Evolutionary conservation across 2,329 filamentous ascomycete species (phyloP), one percentile per base, ranked within the genome.

Genomic region (Fusarium nelsonii): DNA sequence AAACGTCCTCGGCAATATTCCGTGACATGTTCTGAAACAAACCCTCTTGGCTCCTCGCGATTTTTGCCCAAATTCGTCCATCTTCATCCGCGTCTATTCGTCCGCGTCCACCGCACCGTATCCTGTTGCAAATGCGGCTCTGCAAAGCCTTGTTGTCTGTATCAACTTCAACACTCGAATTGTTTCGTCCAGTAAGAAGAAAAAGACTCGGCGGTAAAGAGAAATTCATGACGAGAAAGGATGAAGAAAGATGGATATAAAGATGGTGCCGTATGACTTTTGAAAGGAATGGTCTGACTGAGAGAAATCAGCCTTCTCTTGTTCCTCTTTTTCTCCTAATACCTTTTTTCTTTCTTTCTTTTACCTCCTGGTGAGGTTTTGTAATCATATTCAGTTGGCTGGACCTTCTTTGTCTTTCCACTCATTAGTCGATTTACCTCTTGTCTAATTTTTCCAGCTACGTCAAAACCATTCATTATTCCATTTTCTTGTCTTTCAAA

Each of bases 301-400:
- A 8, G 18, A 20, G 8, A 36, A 9, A 64, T 40, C 44, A 50
- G 33, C 36, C 28, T 40, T 26, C 23, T 26, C 49, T 53, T 23
- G 45, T 26, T 44, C 8, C 34, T 28, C 32, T 6, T 33, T 28
- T n/a, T 23, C 34, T 45, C 30, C 20, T 20, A 20, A 28, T 26
- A 26, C 44, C 15, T n/a, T 49, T 57, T 23, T 40, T 23, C 15
- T 6, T 44, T 32, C 34, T 63, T 58, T 36, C 33, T 26, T 51
- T 48, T 34, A 30, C 40, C 65, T 68, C 49, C 59, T 52, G 65
- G 59, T 16, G 54, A 65, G 54, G 60, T 23, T 26, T 43, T 16
- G 26, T 45, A 28, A 46, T 48, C 23, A 14, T 41, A 28, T 26
- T 26, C 28, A 45, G 54, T 43, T 53, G 48, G 39, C 39, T 52